Evolutionary conservation across 2,329 filamentous ascomycete genomes (phyloP).

Genomic region (Alternaria postmessia): DNA sequence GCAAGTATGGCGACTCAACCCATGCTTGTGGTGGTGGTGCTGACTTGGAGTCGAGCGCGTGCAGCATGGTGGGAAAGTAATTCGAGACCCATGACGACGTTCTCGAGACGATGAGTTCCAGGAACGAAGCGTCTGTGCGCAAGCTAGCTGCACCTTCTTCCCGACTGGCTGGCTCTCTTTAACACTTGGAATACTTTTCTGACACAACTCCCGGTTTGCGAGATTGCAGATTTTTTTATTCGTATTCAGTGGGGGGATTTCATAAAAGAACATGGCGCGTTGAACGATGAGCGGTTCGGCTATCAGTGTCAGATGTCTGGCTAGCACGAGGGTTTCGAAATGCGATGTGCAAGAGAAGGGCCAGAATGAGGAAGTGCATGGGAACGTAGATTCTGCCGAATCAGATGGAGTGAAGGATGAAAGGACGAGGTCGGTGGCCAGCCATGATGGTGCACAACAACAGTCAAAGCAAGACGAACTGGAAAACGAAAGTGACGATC

Average conservation of each 20-base stretch:
- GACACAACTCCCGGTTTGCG: not conserved
- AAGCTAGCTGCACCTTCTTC: slow-evolving; percentile 17
- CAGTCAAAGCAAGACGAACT: not conserved
- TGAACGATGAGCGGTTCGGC: slow-evolving; percentile 24
- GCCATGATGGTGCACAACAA: not conserved
- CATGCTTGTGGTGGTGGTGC: slow-evolving; percentile 34
- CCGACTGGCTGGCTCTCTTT: not conserved
- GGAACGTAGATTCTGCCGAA: not conserved
- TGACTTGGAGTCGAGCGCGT: slow-evolving; percentile 38
- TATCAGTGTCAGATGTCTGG: slow-evolving; percentile 32
- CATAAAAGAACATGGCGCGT: not conserved
- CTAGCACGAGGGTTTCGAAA: slow-evolving; percentile 25
- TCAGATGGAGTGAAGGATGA: not conserved
- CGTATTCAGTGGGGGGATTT: not conserved
- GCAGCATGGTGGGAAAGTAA: slow-evolving; percentile 36
- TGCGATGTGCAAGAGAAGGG: slow-evolving; percentile 7
- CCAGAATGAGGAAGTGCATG: not conserved
- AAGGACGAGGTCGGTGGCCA: not conserved
- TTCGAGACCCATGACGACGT: slow-evolving; percentile 13
- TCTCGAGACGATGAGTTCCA: not conserved
- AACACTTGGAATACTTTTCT: not conserved
- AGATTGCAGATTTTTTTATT: no score
- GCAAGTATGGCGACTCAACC: slow-evolving; percentile 58
- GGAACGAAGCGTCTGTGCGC: slow-evolving; percentile 33
- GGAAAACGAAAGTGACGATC: not conserved